Evolutionary conservation across 805 yeast species (phyloP).

Genomic region (Osmozyma mogii): DNA sequence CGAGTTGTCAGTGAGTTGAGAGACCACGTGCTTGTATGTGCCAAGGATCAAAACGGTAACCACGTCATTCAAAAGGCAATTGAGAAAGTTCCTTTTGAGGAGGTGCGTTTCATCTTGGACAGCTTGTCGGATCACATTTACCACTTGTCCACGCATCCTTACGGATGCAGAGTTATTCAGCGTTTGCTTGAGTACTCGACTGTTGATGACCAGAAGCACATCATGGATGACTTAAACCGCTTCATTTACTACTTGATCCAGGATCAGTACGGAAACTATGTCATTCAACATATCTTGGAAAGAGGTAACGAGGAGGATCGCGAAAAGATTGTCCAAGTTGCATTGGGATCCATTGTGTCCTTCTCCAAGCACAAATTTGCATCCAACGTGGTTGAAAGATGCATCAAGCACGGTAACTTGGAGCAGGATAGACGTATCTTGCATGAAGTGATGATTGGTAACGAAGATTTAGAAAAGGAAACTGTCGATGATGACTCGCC

Average conservation of each 20-base stretch:
- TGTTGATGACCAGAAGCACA: slow-evolving; percentile 52
- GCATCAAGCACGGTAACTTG: slow-evolving; percentile 65
- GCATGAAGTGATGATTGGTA: slow-evolving; percentile 53
- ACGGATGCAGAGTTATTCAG: slow-evolving; percentile 96
- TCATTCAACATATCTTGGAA: slow-evolving; percentile 90
- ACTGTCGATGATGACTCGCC: slow-evolving; percentile 58
- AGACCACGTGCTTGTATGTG: slow-evolving; percentile 48
- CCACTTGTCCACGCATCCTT: slow-evolving; percentile 88
- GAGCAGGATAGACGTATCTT: slow-evolving; percentile 57
- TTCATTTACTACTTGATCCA: slow-evolving; percentile 73
- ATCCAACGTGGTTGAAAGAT: slow-evolving; percentile 93
- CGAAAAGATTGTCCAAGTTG: slow-evolving; percentile 55
- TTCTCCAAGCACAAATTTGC: slow-evolving; percentile 97
- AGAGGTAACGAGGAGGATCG: slow-evolving; percentile 63
- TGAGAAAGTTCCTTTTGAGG: slow-evolving; percentile 70
- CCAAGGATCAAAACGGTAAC: slow-evolving; percentile 93
- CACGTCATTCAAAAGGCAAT: slow-evolving; percentile 95
- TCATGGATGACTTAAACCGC: slow-evolving; percentile 64
- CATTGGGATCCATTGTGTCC: slow-evolving; percentile 62
- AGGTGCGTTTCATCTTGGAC: slow-evolving; percentile 63
- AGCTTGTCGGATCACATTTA: slow-evolving; percentile 66
- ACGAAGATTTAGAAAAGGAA: slow-evolving; percentile 39
- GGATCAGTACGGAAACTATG: slow-evolving; percentile 97
- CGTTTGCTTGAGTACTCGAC: slow-evolving; percentile 77
- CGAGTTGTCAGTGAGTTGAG: slow-evolving; percentile 63